Base-by-base conservation (phyloP, 2,329 filamentous ascomycete species). In the Chaetomium sp. region DNA sequence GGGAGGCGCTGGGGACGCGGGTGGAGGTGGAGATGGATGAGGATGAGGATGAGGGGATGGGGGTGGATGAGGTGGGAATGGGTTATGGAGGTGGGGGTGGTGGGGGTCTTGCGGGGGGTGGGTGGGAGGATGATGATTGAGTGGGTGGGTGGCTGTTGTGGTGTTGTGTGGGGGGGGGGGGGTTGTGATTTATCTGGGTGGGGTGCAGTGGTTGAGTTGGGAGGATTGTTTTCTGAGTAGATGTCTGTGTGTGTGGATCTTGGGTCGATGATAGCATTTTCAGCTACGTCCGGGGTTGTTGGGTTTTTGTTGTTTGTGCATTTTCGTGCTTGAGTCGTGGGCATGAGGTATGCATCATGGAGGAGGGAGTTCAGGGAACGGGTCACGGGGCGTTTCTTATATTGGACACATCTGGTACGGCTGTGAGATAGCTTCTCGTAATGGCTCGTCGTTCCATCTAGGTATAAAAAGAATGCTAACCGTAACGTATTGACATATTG, bases 1-100 rank as follows among this genome's bases (percentile, higher is more conserved):
- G 90, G 71, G 90, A 95, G 75, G 95, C 95, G 1, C 78, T 99
- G 21, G 93, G 89, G 2, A 90, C 90, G 23, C 90, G 81, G 49
- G 81, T 91, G 57, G 87, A 91, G 73, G 82, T 92, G 45, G 87
- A 91, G 73, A 82, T 92, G 64, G 57, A 16, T 75, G 23, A 90
- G 81, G 27, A 33, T 91, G 58, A 87, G 91, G 73, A 82, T 92
- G 23, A 90, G 81, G 49, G 81, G 27, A 33, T 91, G 58, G 87
- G 91, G 73, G 82, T 92, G 73, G 70, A 21, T 76, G 68, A 16
- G 75, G 70, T 0, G 33, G 61, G 35, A 13, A 33, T 56, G 29
- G 27, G 23, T 7, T 45, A 25, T 59, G 33, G 29, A 42, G 33
- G n/a, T 23, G 35, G 29, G 10, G n/a, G 38, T 29, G 38, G n/a